Evolutionary conservation across 2,329 filamentous ascomycete genomes (phyloP).

Genomic region (Cladosporium sp.): DNA sequence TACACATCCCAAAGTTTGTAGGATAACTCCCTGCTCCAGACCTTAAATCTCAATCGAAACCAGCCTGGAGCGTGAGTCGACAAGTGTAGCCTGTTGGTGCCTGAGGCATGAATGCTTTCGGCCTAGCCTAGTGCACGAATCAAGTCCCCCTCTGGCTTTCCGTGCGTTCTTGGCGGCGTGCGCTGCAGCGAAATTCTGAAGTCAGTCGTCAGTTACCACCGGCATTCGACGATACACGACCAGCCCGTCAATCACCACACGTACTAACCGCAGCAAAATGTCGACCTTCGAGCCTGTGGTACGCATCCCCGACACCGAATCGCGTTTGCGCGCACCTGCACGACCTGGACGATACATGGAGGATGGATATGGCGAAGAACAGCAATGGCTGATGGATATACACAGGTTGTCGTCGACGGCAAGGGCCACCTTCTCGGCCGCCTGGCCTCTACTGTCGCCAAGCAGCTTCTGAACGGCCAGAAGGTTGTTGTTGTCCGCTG

Average conservation of each 20-base stretch:
- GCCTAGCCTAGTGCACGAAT: too few species aligned
- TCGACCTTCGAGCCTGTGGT: conserved; percentile 62
- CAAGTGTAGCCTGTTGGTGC: too few species aligned
- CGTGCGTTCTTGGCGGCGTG: too few species aligned
- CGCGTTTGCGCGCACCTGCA: conserved; percentile 1
- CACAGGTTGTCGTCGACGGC: conserved; percentile 96
- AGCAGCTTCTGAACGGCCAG: conserved; percentile 98
- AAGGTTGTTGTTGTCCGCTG: conserved; percentile 99
- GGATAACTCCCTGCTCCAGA: too few species aligned
- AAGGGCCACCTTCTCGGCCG: conserved; percentile 99
- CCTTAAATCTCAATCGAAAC: too few species aligned
- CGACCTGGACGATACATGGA: conserved; percentile 3
- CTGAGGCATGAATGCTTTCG: too few species aligned
- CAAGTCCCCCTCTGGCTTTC: too few species aligned
- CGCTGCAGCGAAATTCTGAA: too few species aligned
- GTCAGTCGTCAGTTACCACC: too few species aligned
- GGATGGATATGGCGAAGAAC: not conserved
- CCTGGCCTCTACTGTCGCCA: conserved; percentile 95
- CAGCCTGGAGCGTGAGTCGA: too few species aligned
- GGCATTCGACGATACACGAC: too few species aligned
- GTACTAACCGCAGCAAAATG: conserved; percentile 44
- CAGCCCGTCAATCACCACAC: not conserved
- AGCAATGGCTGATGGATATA: conserved; percentile 19
- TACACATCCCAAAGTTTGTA: too few species aligned
- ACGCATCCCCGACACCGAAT: conserved; percentile 35